Conservation (phyloP, 495 filamentous ascomycete genomes). For the Penicillium ucsense region DNA sequence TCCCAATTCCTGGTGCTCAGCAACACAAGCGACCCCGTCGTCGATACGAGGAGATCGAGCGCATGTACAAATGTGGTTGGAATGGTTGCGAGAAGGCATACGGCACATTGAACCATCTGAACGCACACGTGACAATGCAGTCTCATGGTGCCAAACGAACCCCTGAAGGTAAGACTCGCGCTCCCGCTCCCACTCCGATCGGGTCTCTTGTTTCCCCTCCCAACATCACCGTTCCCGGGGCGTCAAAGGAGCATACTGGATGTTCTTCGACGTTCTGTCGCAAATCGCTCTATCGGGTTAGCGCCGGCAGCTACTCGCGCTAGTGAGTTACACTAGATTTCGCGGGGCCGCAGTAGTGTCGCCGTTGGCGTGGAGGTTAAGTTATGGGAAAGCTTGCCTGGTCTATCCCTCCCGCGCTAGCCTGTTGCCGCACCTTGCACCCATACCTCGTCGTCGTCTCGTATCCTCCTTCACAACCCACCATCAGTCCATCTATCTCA, state of each 20-base stretch:
- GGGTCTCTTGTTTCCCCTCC: not conserved
- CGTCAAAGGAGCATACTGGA: not conserved
- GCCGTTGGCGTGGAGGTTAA: constrained; percentile 30
- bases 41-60: constrained; percentile 96
- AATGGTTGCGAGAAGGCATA: constrained; percentile 98
- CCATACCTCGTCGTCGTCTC: not conserved
- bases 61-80: constrained; percentile 99
- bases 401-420: constrained; percentile 9
- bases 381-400: constrained; percentile 7
- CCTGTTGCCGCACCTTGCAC: not conserved
- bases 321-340: constrained; percentile 45
- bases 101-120: constrained; percentile 90
- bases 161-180: constrained; percentile 71
- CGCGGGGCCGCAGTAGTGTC: constrained; percentile 41
- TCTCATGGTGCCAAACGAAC: constrained; percentile 87
- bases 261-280: constrained; percentile 15
- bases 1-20: constrained; percentile 93
- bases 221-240: not conserved
- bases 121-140: constrained; percentile 98
- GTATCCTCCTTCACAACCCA: not conserved
- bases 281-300: constrained; percentile 29
- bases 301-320: constrained; percentile 19
- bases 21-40: constrained; percentile 94
- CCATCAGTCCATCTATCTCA: not conserved
- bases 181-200: not conserved